A percentile compares a stretch with the other conserved stretches of the same genome.
Conservation (phyloP, 1,284 basidiomycete species). For the Abortiporus biennis region DNA sequence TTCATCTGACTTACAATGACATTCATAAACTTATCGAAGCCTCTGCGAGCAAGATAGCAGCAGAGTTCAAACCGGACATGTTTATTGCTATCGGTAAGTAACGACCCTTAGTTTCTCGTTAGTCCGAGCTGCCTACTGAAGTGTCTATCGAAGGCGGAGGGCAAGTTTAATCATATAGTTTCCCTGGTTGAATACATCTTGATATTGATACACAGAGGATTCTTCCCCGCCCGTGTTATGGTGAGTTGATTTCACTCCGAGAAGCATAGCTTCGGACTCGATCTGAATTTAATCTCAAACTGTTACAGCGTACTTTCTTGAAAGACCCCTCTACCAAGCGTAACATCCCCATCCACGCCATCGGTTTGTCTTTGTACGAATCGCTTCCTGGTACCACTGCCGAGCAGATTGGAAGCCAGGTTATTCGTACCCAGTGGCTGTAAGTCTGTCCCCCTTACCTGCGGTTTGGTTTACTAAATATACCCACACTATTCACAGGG, state of each 20-base stretch:
- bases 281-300: background rate
- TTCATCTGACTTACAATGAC: slow-evolving; percentile 76
- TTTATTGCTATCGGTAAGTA: slow-evolving; percentile 74
- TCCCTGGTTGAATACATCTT: slow-evolving; percentile 13
- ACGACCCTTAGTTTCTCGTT: slow-evolving; percentile 3
- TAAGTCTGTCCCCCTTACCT: slow-evolving; percentile 46
- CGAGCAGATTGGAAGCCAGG: slow-evolving; percentile 79
- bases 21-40: slow-evolving; percentile 76
- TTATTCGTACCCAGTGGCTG: slow-evolving; percentile 91
- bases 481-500: slow-evolving; percentile 30
- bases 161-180: slow-evolving; percentile 38
- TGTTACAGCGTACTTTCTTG: slow-evolving; percentile 73
- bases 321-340: slow-evolving; percentile 68
- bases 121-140: slow-evolving; percentile 4
- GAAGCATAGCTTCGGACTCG: background rate
- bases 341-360: slow-evolving; percentile 87
- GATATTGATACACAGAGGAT: slow-evolving; percentile 53
- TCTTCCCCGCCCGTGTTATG: slow-evolving; percentile 91
- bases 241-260: slow-evolving; percentile 30
- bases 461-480: background rate
- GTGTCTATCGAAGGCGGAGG: slow-evolving; percentile 55
- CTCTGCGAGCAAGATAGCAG: slow-evolving; percentile 53
- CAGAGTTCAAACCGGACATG: slow-evolving; percentile 70
- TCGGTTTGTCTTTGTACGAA: slow-evolving; percentile 91
- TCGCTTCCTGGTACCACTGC: slow-evolving; percentile 69